phyloP scores from a whole-genome alignment of 2,329 filamentous ascomycete species.

The Aspergillus udagawae region DNA sequence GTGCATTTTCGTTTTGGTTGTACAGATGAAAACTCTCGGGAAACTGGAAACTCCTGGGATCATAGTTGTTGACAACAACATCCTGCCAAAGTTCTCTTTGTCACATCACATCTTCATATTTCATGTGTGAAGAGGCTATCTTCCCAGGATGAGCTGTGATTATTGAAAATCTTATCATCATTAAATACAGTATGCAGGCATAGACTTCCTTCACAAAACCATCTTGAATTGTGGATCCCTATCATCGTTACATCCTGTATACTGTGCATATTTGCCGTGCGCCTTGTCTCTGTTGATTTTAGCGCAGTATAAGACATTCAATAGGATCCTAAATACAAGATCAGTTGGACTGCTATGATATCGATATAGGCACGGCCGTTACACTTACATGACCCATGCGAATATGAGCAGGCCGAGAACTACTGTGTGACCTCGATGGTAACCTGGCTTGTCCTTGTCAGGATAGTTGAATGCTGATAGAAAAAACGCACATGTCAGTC shows the following conservation, averaged over 20 bases:
- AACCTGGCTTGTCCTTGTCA: constrained; percentile 52
- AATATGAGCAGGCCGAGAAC: constrained; percentile 57
- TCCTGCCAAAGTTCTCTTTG: background rate
- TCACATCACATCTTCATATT: background rate
- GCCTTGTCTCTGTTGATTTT: constrained; percentile 63
- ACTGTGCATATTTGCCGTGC: constrained; percentile 56
- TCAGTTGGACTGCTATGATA: background rate
- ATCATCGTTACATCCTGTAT: constrained; percentile 57
- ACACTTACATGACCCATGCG: constrained; percentile 61
- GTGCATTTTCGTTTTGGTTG: background rate
- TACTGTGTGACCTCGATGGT: constrained; percentile 59
- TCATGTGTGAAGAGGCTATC: background rate
- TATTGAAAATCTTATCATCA: background rate
- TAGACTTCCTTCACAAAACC: constrained; percentile 45
- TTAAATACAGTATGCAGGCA: background rate
- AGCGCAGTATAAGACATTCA: constrained; percentile 59
- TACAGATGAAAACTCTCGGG: background rate
- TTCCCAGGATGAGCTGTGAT: background rate
- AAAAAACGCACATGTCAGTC: constrained; percentile 10
- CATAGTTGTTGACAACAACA: background rate
- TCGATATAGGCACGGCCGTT: background rate
- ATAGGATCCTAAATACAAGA: constrained; percentile 45
- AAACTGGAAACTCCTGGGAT: background rate
- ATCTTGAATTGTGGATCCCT: constrained; percentile 60
- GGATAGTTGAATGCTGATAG: constrained; percentile 58